Evolutionary conservation across 495 filamentous ascomycete genomes (phyloP).

Genomic region (Chlorociboria aeruginascens): DNA sequence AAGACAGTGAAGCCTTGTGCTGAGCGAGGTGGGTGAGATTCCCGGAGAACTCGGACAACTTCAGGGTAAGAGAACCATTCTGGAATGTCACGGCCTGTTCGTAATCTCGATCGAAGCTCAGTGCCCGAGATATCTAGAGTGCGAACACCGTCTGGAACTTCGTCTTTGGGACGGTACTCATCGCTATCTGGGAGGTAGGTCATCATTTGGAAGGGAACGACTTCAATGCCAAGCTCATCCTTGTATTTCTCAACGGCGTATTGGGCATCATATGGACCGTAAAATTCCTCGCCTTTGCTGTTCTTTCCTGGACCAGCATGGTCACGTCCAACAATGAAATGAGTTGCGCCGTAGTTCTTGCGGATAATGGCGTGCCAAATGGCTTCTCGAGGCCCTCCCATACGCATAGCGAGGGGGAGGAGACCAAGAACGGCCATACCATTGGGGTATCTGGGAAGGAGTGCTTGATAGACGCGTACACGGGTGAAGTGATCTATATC

Average conservation of each 20-base stretch:
- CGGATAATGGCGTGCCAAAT: constrained; percentile 99
- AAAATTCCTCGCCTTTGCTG: constrained; percentile 91
- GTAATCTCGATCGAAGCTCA: constrained; percentile 81
- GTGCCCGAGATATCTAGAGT: constrained; percentile 96
- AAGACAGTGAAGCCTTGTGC: constrained; percentile 96
- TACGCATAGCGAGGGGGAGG: constrained; percentile 92
- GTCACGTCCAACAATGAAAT: constrained; percentile 98
- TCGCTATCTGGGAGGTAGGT: constrained; percentile 95
- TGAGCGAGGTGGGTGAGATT: constrained; percentile 83
- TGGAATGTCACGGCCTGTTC: constrained; percentile 85
- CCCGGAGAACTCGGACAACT: constrained; percentile 87
- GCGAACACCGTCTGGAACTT: constrained; percentile 70
- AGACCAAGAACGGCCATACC: constrained; percentile 98
- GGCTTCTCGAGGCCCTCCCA: constrained; percentile 96
- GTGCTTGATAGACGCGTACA: constrained; percentile 94
- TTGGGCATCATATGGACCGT: constrained; percentile 98
- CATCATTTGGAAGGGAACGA: constrained; percentile 99
- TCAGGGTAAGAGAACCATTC: constrained; percentile 99
- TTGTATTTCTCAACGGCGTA: constrained; percentile 94
- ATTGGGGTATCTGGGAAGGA: constrained; percentile 95
- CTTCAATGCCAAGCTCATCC: constrained; percentile 92
- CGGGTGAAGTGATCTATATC: constrained; percentile 99
- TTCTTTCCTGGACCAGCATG: constrained; percentile 97
- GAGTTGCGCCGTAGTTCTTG: constrained; percentile 97
- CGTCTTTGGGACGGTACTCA: constrained; percentile 86